Base-by-base conservation (phyloP, 73 alveolate species). In the Paramecium pentaurelia region DNA sequence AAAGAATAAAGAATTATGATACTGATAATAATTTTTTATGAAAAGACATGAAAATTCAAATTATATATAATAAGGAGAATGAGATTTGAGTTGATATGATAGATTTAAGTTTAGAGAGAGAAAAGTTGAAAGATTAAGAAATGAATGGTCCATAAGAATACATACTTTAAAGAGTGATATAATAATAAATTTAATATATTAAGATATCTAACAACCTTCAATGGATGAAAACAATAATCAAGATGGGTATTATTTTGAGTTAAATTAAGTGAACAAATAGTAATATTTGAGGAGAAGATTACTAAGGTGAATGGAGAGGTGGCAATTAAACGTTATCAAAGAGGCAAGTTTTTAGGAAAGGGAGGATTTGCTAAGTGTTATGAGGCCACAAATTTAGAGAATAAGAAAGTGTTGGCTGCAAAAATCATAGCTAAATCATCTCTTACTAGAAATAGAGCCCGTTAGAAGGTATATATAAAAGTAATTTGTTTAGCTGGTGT, bases 281-380 rank as follows among this genome's bases (percentile, higher is more conserved):
- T 85, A 87, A 97, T 95, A 75, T 92, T 97, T 44, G 98, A 96
- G 86, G 99, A 97, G 96, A 95, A 95, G 94, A 95, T 97, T 88
- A 94, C 95, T 37, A 94, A 93, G 73, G 86, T 95, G 34, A 92
- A 94, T 45, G 97, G 98, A 49, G 99, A 96, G 60, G 77, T 95
- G 77, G 93, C 93, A 73, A 95, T 95, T 37, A 86, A 94, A 71
- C 95, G 95, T 92, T 97, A 96, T 86, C 59, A 49, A 27, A 96
- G 95, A 86, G 99, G 99, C 25, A 92, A 93, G 88, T 85, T 96
- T 49, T 92, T 96, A 64, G 99, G 99, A 14, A 97, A 95, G 87
- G 99, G 99, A 44, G 98, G 98, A 38, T 97, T 97, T 88, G 98
- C 99, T 60, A 97, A 97, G 92, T 97, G 99, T 95, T 97, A 97